Conservation (phyloP, 225 moss, liverwort and hornwort species). For the Physcomitrellopsis africana region DNA sequence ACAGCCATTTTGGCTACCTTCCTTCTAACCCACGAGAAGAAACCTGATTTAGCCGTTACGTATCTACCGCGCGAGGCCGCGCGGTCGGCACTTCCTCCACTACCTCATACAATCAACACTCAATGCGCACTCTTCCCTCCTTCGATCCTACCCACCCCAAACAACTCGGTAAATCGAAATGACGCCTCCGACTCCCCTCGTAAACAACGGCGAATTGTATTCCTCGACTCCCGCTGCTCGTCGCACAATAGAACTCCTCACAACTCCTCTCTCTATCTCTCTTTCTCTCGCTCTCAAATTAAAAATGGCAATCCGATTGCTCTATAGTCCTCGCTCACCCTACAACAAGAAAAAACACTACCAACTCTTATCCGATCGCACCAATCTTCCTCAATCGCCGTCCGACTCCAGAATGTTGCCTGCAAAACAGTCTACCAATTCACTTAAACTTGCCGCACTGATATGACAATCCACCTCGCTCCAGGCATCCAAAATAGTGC, state of each 20-base stretch:
- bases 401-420: too few relatives aligned
- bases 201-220: background rate
- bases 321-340: too few relatives aligned
- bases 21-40: constrained; percentile 41
- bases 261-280: background rate
- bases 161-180: background rate
- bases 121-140: constrained; percentile 27
- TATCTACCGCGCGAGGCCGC: constrained; percentile 40
- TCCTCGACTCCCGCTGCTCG: background rate
- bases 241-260: background rate
- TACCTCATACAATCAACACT: constrained; percentile 28
- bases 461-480: too few relatives aligned
- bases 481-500: too few relatives aligned
- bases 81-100: constrained; percentile 11
- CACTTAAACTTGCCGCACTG: too few relatives aligned
- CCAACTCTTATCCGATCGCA: too few relatives aligned
- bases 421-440: too few relatives aligned
- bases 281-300: too few relatives aligned
- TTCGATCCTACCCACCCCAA: background rate
- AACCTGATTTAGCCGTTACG: constrained; percentile 40
- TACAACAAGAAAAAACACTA: too few relatives aligned
- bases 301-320: too few relatives aligned
- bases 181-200: background rate
- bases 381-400: too few relatives aligned
- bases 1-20: constrained; percentile 48